These are phyloP conservation scores for Amanita subjunquillea DNA, from an alignment of 768 basidiomycete genomes.

Conservation along the genomic window DNA sequence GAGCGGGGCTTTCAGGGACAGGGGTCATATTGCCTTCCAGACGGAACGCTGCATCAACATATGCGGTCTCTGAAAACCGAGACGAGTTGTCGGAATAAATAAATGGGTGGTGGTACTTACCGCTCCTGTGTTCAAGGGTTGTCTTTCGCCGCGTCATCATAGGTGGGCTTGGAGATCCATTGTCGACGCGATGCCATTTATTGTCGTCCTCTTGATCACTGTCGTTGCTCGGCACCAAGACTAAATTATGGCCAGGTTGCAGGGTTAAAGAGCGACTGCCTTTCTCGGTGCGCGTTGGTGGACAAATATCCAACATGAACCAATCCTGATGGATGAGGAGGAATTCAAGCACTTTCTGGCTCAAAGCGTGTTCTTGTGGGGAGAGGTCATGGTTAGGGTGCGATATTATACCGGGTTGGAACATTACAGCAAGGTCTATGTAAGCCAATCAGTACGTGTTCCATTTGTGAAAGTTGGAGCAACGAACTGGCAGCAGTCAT, in stretches of 20 bases:
- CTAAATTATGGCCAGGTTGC: not conserved
- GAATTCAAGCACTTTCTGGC: slow-evolving; percentile 88
- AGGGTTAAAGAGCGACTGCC: not conserved
- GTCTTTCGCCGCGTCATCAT: slow-evolving; percentile 3
- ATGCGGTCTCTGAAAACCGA: slow-evolving; percentile 2
- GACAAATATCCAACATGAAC: slow-evolving; percentile 85
- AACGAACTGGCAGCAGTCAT: slow-evolving; percentile 91
- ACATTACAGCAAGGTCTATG: slow-evolving; percentile 91
- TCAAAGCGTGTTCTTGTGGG: slow-evolving; percentile 77
- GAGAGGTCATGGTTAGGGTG: slow-evolving; percentile 82
- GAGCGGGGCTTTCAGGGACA: slow-evolving; percentile 4
- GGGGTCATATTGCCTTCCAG: slow-evolving; percentile 4
- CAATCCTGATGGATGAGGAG: slow-evolving; percentile 93
- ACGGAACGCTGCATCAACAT: slow-evolving; percentile 3
- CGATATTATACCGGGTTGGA: slow-evolving; percentile 89
- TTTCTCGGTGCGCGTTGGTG: slow-evolving; percentile 34
- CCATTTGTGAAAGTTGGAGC: not conserved
- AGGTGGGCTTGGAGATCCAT: not conserved
- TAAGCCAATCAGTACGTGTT: not conserved
- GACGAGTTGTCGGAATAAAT: not conserved
- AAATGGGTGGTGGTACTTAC: not conserved
- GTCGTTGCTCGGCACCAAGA: slow-evolving; percentile 1
- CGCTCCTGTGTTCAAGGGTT: slow-evolving; percentile 3
- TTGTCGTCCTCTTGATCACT: not conserved
- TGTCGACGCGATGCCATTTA: slow-evolving; percentile 1